Base-by-base conservation (phyloP, 306 rosid species). In the Prunus salicina region DNA sequence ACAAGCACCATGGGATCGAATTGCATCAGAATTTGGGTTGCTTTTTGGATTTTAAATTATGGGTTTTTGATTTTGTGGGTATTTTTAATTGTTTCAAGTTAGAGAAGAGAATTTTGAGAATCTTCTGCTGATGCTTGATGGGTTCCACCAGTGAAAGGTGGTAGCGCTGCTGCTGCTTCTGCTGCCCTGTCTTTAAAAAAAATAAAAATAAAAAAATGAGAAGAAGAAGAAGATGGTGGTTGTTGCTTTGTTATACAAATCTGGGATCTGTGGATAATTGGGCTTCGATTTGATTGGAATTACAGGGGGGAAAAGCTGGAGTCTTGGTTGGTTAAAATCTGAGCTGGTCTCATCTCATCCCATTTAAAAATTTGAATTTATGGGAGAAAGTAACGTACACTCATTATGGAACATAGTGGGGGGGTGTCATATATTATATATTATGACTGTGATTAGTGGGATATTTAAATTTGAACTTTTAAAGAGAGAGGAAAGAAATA, bases 331-430 rank as follows among this genome's bases (percentile, higher is more conserved):
- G 66, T 47, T 67, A 58, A 55, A 60, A 20, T 12, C 4, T 68
- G 80, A 77, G 87, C 77, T 68, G 84, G 86, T 70, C 22, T 12
- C 19, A 22, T 47, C 8, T 34, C 45, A 80, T 67, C 70, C 52
- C 46, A 55, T 24, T 73, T 20, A 15, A 82, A 67, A 76, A 0
- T 72, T 87, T 69, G 67, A 78, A 72, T 85, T 88, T 57, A 55
- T 81, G 66, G 83, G 84, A 76, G 84, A 86, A 91, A 82, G 89
- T 77, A 82, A 87, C 85, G 83, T 69, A 68, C 80, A 79, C 51
- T 80, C 78, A 82, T 89, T 63, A 74, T 78, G 80, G 82, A 57
- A 34, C 62, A 20, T 80, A 81, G 83, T 86, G 81, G 86, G 83
- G 47, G 20, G 25, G 8, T 6, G 43, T 38, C 8, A 6, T 6